Percentiles rank a stretch among this genome's conserved stretches.
Evolutionary conservation across 2,329 filamentous ascomycete species (phyloP).

Genomic region (Penicillium frequentans): DNA sequence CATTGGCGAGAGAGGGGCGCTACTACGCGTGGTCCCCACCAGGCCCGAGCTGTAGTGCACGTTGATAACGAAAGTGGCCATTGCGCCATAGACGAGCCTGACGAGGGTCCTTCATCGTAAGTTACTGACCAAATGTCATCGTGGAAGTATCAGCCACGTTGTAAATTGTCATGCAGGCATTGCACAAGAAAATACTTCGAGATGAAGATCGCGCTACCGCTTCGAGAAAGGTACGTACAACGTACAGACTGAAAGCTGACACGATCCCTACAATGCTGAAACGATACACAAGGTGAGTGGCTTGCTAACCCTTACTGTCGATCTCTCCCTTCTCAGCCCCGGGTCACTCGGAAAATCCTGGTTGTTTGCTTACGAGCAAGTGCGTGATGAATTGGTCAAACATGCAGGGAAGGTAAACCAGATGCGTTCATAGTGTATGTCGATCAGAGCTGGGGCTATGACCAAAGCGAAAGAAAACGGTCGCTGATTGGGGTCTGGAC

Average conservation of each 20-base stretch:
- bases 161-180: background rate
- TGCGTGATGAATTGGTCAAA: background rate
- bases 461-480: background rate
- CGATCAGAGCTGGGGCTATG: background rate
- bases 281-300: background rate
- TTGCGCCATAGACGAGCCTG: background rate
- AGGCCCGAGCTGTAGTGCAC: background rate
- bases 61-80: background rate
- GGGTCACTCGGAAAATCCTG: background rate
- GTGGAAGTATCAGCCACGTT: background rate
- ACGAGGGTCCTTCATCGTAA: background rate
- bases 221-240: background rate
- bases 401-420: background rate
- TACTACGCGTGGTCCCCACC: background rate
- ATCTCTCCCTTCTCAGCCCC: background rate
- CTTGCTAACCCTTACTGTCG: slow-evolving; percentile 8
- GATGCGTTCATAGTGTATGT: background rate
- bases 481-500: background rate
- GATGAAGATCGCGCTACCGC: background rate
- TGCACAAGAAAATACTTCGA: background rate
- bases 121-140: background rate
- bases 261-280: background rate
- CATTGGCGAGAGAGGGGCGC: background rate
- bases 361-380: background rate
- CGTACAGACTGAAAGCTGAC: background rate